Evolutionary conservation across 805 yeast species (phyloP), one percentile per base, ranked within the genome.

Genomic region (Suhomyces canberraensis): DNA sequence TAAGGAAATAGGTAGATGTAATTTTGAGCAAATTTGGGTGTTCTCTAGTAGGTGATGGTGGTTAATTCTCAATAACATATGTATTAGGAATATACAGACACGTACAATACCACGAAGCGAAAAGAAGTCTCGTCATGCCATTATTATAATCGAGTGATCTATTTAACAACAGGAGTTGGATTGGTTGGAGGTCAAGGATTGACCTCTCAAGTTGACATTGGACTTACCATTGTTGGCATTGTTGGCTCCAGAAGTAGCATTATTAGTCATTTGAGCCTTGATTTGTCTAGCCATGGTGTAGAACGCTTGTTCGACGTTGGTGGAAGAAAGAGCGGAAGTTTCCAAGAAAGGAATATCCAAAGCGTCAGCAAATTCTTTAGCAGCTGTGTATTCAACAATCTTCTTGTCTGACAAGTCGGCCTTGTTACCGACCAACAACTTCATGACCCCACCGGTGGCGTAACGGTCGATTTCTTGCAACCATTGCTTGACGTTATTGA

Each of bases 201-300:
- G 85, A 45, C 91, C 91, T 55, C 79, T 75, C 60, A 84, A 70
- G 61, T 83, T 84, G 45, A 85, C 87, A 52, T 76, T 74, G 31
- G 81, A 75, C 61, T 81, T 82, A 46, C 72, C 75, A 50, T 54
- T 68, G 54, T 51, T 49, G 21, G 56, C 48, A 16, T 51, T 46
- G 33, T 40, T 41, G 14, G 53, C 43, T 16, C 52, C 47, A 9
- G 67, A 63, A 41, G 70, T 74, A 50, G 69, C 76, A 56, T 76
- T 66, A 48, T 71, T 81, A 28, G 91, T 82, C 87, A 93, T 88
- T 59, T 89, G 89, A 47, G 95, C 93, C 74, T 93, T 93, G 61
- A 93, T 93, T 64, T 93, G 97, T 64, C 95, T 84, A 8, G 98
- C 95, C 98, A 93, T 93, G 49, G 96, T 89, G 74, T 87, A 81